Conservation (phyloP, 148 eudicot genomes). For the Simmondsia chinensis region DNA sequence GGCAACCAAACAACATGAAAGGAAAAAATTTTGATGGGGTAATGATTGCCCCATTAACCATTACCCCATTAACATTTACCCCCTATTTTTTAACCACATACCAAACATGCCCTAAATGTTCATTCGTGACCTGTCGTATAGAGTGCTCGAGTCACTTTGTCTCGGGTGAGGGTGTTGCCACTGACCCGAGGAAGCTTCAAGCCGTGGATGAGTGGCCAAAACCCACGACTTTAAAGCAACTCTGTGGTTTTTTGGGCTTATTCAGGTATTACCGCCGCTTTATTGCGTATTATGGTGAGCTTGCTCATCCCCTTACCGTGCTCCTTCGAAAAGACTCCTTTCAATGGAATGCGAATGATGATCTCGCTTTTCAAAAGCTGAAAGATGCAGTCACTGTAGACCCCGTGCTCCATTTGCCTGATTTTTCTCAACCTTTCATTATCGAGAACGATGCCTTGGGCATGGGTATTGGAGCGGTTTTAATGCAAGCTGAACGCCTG, state of each 20-base stretch:
- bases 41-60: too few species aligned
- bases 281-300: neutral
- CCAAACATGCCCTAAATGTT: too few species aligned
- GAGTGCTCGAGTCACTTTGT: too few species aligned
- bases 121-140: too few species aligned
- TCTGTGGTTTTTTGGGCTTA: neutral
- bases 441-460: neutral
- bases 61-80: too few species aligned
- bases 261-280: neutral
- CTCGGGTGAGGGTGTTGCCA: neutral
- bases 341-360: neutral
- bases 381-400: neutral
- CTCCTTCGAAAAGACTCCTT: neutral
- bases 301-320: neutral
- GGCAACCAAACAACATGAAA: too few species aligned
- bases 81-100: too few species aligned
- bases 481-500: neutral
- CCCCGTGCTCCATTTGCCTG: neutral
- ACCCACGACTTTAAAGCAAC: neutral
- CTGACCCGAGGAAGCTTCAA: neutral
- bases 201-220: neutral
- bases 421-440: neutral
- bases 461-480: neutral
- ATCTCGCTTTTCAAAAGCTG: neutral
- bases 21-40: too few species aligned